Base-by-base conservation (phyloP, 257 asterid species). In the Gentiana straminea region DNA sequence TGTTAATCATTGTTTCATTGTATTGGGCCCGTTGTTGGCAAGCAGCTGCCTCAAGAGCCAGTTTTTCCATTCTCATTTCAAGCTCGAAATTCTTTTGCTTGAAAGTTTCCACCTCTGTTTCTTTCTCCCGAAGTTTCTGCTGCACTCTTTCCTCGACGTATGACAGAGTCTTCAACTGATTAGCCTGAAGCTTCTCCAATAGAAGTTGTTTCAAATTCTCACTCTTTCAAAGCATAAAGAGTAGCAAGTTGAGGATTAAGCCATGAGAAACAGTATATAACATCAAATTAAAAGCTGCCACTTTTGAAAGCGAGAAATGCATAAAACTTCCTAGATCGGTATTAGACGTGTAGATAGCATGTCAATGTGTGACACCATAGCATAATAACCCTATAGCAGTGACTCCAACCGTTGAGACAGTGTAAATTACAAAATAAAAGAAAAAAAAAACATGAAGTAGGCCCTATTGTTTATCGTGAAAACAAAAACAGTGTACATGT, bases 21-120 rank as follows among this genome's bases (percentile, higher is more conserved):
- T 79, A 74, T 56, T 80, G 87, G 45, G 93, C 98, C 32, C 89
- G 77, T 54, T 88, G 94, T 66, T 88, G 95, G 97, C 99, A 92
- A 3, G 87, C 86, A 39, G 73, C 79, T 50, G 94, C 94, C 67
- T 92, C 97, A 36, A 79, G 33, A 13, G 89, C 76, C 6, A 88
- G 73, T 54, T 84, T 94, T 59, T 89, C 89, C 73, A 81, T 66
- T 59, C 72, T 83, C 59, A 66, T 13, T 69, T 92, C 94, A 9
- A 92, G 97, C 59, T 88, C 95, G 55, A 74, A 48, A 51, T 92
- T 92, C 74, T 86, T 92, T 72, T 70, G 78, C 78, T 83, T 92
- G 51, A 84, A 82, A 65, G 68, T 79, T 58, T 81, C 94, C 64
- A 92, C 66, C 76, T 83, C 94, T 0, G 83, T 64, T 49, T 92